phyloP scores from a whole-genome alignment of 148 eudicot genomes.

The Silene conica region DNA sequence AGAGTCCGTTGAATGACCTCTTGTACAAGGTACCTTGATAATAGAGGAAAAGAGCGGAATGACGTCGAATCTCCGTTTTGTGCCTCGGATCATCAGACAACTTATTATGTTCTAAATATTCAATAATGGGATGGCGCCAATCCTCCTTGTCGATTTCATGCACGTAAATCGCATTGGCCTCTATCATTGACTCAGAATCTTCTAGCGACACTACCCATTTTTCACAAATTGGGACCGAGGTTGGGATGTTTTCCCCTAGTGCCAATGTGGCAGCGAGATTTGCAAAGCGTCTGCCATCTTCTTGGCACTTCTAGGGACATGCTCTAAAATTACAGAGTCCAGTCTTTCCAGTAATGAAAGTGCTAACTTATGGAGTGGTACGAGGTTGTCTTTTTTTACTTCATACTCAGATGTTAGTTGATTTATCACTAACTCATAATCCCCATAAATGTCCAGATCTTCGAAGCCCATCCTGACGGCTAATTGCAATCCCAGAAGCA shows the following conservation, averaged over 20 bases:
- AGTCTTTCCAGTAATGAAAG: too few species aligned
- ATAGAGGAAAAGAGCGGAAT: too few species aligned
- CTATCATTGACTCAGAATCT: too few species aligned
- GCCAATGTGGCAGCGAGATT: background rate
- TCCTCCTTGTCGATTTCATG: background rate
- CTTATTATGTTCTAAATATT: background rate
- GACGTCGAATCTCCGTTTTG: too few species aligned
- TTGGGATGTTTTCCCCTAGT: background rate
- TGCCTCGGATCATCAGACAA: background rate
- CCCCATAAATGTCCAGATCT: too few species aligned
- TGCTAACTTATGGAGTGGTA: background rate
- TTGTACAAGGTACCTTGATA: too few species aligned
- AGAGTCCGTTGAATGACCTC: too few species aligned
- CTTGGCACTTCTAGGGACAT: background rate
- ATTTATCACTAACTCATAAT: too few species aligned
- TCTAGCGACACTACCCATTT: background rate
- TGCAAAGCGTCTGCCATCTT: constrained; percentile 1
- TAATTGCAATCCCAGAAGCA: too few species aligned
- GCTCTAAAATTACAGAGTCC: background rate
- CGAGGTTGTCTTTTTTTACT: background rate
- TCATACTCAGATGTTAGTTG: background rate
- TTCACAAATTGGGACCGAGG: background rate
- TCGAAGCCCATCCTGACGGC: too few species aligned
- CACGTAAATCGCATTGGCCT: too few species aligned
- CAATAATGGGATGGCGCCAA: background rate